Evolutionary conservation across 768 basidiomycete species (phyloP), one percentile per base, ranked within the genome.

Genomic region (Austroboletus festivus): DNA sequence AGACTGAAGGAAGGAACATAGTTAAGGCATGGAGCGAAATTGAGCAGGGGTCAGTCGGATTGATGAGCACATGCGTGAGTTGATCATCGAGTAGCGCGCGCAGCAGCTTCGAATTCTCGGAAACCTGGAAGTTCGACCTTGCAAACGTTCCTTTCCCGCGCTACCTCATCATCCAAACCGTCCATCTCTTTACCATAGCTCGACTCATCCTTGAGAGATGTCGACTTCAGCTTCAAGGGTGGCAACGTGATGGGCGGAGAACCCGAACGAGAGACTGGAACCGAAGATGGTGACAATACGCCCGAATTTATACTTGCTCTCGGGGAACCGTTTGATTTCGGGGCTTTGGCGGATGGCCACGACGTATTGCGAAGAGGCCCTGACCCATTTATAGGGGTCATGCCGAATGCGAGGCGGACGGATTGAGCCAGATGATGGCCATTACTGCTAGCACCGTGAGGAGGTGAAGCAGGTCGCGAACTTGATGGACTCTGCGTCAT

Each of bases 381-480:
- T 7, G 55, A 50, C 18, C 61, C 51, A 44, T 78, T 77, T 33
- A 92, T 90, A 0, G 89, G 90, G 6, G 92, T 93, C 89, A 93
- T 94, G 4, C 88, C 90, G 55, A 96, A 96, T 41, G 92, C 93
- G 26, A 85, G 75, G 33, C 89, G 82, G 20, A 95, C 86, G 1
- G 86, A 89, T 60, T 90, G 87, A 4, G 88, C 89, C 31, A 94
- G 78, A 60, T 88, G 82, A 50, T 80, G 77, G 50, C 83, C 79
- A 33, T 60, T 65, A 60, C 46, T 64, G 53, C 35, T 35, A 38
- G 38, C 30, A 30, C 72, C 74, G 16, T 73, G 71, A 42, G 74
- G 66, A 4, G 85, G 84, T 0, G 82, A 83, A 1, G 81, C 75
- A 4, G 85, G 76, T 16, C 85, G 75, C 8, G 85, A 85, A 54